phyloP scores from a whole-genome alignment of 2,329 filamentous ascomycete genomes.

The Fusarium pseudoanthophilum region DNA sequence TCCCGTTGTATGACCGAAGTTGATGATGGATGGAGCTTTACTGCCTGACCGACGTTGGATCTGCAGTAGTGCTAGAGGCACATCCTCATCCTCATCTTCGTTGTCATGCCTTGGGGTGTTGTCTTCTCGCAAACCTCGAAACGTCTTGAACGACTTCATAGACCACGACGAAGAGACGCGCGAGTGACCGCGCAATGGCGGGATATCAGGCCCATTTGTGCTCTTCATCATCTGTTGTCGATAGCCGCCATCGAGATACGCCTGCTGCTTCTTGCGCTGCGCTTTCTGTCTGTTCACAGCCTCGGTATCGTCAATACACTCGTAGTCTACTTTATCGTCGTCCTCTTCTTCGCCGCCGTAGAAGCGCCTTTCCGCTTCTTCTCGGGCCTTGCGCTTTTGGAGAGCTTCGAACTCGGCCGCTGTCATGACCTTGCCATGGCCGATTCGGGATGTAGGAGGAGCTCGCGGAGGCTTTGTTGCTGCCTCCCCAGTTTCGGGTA shows the following conservation, averaged over 20 bases:
- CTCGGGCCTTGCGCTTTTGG: neutral
- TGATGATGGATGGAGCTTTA: neutral
- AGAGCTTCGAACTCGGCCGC: constrained; percentile 18
- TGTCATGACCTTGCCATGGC: constrained; percentile 19
- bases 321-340: constrained; percentile 23
- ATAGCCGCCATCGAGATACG: constrained; percentile 12
- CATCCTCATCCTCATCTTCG: constrained; percentile 10
- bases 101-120: neutral
- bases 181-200: neutral
- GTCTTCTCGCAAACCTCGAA: neutral
- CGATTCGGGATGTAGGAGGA: neutral
- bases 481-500: neutral
- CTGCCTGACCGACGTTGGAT: neutral
- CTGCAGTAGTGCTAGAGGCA: constrained; percentile 15
- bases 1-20: neutral
- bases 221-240: constrained; percentile 30
- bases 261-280: constrained; percentile 23
- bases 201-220: constrained; percentile 9
- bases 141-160: constrained; percentile 8
- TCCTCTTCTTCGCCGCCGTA: constrained; percentile 12
- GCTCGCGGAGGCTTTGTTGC: neutral
- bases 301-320: constrained; percentile 10
- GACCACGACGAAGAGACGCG: constrained; percentile 9
- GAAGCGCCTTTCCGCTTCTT: neutral
- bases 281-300: neutral